phyloP scores from a whole-genome alignment of 306 rosid genomes.

The Rosa multiflora region DNA sequence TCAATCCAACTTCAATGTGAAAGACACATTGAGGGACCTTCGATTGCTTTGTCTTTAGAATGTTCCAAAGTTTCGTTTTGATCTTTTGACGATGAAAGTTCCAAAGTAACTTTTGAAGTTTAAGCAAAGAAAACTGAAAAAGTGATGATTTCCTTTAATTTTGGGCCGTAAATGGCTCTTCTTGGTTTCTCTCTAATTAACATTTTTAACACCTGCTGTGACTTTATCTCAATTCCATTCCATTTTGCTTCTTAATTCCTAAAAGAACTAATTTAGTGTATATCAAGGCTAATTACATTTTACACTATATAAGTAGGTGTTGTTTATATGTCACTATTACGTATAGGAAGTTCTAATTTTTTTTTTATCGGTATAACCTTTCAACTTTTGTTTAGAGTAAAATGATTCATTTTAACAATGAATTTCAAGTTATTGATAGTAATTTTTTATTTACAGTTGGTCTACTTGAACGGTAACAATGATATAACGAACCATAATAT shows the following conservation, averaged over 20 bases:
- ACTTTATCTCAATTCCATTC: neutral
- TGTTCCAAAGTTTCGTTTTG: slow-evolving; percentile 1
- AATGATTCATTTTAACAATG: too few species aligned
- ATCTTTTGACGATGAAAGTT: neutral
- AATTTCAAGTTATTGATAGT: too few species aligned
- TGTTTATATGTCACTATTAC: too few species aligned
- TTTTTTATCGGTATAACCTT: too few species aligned
- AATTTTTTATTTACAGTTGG: too few species aligned
- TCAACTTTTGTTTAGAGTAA: too few species aligned
- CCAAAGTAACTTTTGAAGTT: neutral
- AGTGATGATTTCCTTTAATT: neutral
- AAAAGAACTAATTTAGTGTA: too few species aligned
- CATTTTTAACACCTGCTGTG: neutral
- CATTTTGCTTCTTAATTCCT: neutral
- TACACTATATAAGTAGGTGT: too few species aligned
- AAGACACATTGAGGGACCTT: neutral
- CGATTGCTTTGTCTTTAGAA: neutral
- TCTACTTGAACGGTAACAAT: too few species aligned
- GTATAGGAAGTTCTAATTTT: too few species aligned
- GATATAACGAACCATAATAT: too few species aligned
- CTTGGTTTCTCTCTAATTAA: neutral
- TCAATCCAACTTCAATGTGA: neutral
- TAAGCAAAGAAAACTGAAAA: neutral
- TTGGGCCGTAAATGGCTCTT: slow-evolving; percentile 7
- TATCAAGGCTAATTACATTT: too few species aligned